Percentiles rank a stretch among this genome's conserved stretches.
Conservation (phyloP, 2,329 filamentous ascomycete species). For the Akanthomyces lecanii region DNA sequence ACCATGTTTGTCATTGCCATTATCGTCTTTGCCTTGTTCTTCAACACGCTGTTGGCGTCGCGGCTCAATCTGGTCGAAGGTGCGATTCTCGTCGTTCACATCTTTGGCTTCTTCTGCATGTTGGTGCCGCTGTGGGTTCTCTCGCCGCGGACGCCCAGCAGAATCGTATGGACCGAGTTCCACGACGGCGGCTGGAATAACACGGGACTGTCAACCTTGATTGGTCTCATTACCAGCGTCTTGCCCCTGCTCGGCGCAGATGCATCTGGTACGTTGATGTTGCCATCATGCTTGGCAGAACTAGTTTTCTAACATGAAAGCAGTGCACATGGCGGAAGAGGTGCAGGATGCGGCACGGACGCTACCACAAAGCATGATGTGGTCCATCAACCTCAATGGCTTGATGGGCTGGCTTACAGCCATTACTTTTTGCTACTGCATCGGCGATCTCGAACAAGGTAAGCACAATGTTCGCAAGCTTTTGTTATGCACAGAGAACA, state of each 20-base stretch:
- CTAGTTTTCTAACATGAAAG: not conserved
- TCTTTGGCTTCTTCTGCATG: conserved; percentile 23
- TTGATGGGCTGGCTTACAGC: conserved; percentile 38
- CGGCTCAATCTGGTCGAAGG: conserved; percentile 40
- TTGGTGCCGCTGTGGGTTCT: conserved; percentile 36
- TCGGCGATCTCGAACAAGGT: conserved; percentile 27
- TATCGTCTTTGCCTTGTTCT: conserved; percentile 26
- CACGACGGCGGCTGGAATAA: conserved; percentile 32
- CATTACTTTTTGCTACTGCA: conserved; percentile 31
- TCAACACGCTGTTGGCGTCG: conserved; percentile 29
- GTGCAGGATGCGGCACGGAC: conserved; percentile 19
- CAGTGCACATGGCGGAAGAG: conserved; percentile 22
- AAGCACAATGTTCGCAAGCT: not conserved
- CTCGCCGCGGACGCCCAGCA: conserved; percentile 26
- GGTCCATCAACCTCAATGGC: conserved; percentile 28
- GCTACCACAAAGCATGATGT: conserved; percentile 20
- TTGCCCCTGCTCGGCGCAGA: conserved; percentile 32
- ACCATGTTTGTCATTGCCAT: conserved; percentile 41
- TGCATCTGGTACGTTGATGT: conserved; percentile 17
- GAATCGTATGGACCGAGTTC: conserved; percentile 29
- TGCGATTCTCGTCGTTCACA: conserved; percentile 41
- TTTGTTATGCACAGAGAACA: not conserved
- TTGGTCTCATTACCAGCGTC: conserved; percentile 36
- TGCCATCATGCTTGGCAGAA: not conserved
- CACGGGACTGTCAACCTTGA: conserved; percentile 31